Evolutionary conservation across 192 early-diverging fungal species (phyloP).

Genomic region (Backusella parvicylindrica): DNA sequence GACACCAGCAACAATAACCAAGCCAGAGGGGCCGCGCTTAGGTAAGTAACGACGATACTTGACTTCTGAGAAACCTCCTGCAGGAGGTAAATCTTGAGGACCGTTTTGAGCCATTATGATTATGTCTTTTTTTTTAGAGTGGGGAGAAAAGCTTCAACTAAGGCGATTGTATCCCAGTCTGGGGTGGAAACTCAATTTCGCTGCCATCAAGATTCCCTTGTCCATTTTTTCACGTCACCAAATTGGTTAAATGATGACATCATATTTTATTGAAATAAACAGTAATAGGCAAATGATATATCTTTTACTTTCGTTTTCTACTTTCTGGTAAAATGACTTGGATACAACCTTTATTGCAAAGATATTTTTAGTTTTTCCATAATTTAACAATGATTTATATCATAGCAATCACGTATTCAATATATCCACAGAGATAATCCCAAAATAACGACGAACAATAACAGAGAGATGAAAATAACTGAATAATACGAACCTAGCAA

Average conservation of each 20-base stretch:
- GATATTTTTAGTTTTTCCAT: too few relatives aligned
- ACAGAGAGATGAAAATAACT: too few relatives aligned
- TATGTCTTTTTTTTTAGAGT: conserved; percentile 5
- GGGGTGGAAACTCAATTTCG: conserved; percentile 1
- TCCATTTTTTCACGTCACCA: conserved; percentile 1
- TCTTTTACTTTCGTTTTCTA: too few relatives aligned
- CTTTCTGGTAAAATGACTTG: too few relatives aligned
- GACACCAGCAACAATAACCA: conserved; percentile 72
- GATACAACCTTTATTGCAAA: too few relatives aligned
- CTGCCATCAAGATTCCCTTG: conserved; percentile 2
- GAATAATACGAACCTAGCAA: too few relatives aligned
- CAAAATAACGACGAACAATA: too few relatives aligned
- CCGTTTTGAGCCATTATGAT: neutral
- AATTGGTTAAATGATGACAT: neutral
- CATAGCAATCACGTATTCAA: too few relatives aligned
- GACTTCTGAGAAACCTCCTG: conserved; percentile 82
- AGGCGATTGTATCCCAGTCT: conserved; percentile 1
- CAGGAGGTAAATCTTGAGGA: conserved; percentile 70
- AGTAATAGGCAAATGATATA: too few relatives aligned
- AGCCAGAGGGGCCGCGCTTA: conserved; percentile 85
- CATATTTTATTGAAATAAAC: too few relatives aligned
- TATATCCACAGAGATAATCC: too few relatives aligned
- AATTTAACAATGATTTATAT: too few relatives aligned
- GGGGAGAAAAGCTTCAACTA: conserved; percentile 4
- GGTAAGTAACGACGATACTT: conserved; percentile 88